Evolutionary conservation across 108 stramenopile genomes (phyloP).

Genomic region (Cyclotella sp.): DNA sequence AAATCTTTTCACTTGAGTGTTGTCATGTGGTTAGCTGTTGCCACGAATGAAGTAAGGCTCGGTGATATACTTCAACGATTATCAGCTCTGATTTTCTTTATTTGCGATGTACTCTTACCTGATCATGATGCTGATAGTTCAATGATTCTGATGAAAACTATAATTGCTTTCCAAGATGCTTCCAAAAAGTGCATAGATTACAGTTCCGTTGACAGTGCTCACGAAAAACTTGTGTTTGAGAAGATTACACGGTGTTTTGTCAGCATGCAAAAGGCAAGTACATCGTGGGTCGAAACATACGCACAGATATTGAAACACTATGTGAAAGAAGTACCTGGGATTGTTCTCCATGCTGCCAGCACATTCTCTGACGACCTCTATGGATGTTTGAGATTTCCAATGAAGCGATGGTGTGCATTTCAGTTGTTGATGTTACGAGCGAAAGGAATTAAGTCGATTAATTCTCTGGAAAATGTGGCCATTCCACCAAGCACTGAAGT

Average conservation of each 20-base stretch:
- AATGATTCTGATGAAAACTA: conserved; percentile 33
- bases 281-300: conserved; percentile 33
- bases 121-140: conserved; percentile 16
- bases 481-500: conserved; percentile 41
- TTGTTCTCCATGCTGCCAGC: conserved; percentile 31
- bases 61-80: conserved; percentile 27
- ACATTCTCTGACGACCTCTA: conserved; percentile 37
- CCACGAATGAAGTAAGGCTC: conserved; percentile 23
- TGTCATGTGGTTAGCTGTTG: conserved; percentile 56
- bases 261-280: conserved; percentile 6
- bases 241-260: conserved; percentile 38
- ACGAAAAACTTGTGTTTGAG: conserved; percentile 30
- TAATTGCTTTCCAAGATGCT: conserved; percentile 19
- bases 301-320: conserved; percentile 23
- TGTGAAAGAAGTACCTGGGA: conserved; percentile 4
- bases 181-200: conserved; percentile 32
- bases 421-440: conserved; percentile 58
- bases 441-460: conserved; percentile 30
- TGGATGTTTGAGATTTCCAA: conserved; percentile 47
- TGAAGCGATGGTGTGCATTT: conserved; percentile 63
- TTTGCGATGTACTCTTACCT: conserved; percentile 29
- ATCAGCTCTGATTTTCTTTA: conserved; percentile 12
- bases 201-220: conserved; percentile 17
- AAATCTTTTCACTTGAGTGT: conserved; percentile 44
- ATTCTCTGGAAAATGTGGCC: conserved; percentile 31